Evolutionary conservation across 805 yeast species (phyloP), one percentile per base, ranked within the genome.

Genomic region (Saccharomycopsis fibuligera): DNA sequence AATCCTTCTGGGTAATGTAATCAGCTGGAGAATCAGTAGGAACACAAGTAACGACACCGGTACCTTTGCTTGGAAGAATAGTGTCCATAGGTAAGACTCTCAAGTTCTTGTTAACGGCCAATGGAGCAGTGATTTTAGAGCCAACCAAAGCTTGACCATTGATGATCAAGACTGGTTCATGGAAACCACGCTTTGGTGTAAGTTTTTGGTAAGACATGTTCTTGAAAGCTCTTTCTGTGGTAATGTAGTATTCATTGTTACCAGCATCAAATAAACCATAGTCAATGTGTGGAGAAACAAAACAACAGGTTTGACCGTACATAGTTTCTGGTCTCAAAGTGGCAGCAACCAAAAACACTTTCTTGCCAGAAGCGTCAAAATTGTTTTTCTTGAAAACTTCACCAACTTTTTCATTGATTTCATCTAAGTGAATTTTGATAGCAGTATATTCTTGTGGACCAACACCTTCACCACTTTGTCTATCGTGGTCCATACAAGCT

Each of bases 21-120:
- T 93, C 99, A 72, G 93, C 99, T 53, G 99, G 98, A 50, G 98
- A 90, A 68, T 90, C 96, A n/a, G 96, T 83, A 54, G 98, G 99
- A 55, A 90, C 98, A 73, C 96, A 93, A 4, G 98, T 91, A 50
- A 93, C 99, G 41, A 93, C 97, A 73, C 98, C 99, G 41, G 98
- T 93, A 77, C 99, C 99, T 73, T 93, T 93, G 49, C 81, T 75
- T 36, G 96, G 95, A 65, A 91, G 74, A 48, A 93, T 91, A 35
- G 97, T 88, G 68, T 91, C 98, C 99, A 93, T 93, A 58, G 99
- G 99, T 57, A 93, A 76, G 49, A 93, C 84, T 60, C 93, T 76
- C 56, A 93, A 72, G 58, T 82, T 78, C 46, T 78, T 70, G 64
- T 80, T 72, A 21, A 73, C 74, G 10, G 96, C 78, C 57, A 85